Evolutionary conservation across 192 early-diverging fungal species (phyloP).

Genomic region (Haplosporangium gracile): DNA sequence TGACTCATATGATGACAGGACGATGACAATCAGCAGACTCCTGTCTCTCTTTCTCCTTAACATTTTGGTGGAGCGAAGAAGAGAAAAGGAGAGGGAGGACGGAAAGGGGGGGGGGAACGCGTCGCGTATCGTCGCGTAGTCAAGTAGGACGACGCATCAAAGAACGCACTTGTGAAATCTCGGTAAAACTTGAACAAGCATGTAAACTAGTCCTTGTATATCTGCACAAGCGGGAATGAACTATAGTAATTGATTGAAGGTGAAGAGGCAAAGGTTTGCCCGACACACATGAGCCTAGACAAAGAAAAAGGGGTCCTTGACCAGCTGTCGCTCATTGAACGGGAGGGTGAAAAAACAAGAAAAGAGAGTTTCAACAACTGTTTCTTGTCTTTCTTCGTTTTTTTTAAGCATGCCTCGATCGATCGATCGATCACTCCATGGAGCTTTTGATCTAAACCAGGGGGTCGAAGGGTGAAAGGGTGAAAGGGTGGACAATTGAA

Average conservation of each 20-base stretch:
- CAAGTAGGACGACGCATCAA: too few relatives aligned
- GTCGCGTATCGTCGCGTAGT: too few relatives aligned
- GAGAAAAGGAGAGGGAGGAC: background rate
- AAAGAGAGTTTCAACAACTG: background rate
- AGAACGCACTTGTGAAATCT: too few relatives aligned
- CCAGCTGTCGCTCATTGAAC: background rate
- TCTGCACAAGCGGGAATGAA: background rate
- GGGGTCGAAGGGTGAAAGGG: background rate
- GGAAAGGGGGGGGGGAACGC: background rate
- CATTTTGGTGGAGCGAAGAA: background rate
- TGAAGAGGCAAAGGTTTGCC: too few relatives aligned
- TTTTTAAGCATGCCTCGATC: slow-evolving; percentile 7
- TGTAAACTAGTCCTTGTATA: too few relatives aligned
- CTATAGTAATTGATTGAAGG: background rate
- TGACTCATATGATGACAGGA: too few relatives aligned
- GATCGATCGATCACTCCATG: slow-evolving; percentile 33
- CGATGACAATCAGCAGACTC: too few relatives aligned
- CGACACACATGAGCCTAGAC: too few relatives aligned
- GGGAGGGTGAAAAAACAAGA: background rate
- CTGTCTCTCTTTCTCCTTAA: too few relatives aligned
- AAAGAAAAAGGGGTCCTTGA: too few relatives aligned
- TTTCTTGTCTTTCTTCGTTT: background rate
- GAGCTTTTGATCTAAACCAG: background rate
- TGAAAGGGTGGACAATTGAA: background rate
- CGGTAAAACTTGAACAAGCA: too few relatives aligned